Base-by-base conservation (phyloP, 2,329 filamentous ascomycete genomes). In the Alternaria sp. region DNA sequence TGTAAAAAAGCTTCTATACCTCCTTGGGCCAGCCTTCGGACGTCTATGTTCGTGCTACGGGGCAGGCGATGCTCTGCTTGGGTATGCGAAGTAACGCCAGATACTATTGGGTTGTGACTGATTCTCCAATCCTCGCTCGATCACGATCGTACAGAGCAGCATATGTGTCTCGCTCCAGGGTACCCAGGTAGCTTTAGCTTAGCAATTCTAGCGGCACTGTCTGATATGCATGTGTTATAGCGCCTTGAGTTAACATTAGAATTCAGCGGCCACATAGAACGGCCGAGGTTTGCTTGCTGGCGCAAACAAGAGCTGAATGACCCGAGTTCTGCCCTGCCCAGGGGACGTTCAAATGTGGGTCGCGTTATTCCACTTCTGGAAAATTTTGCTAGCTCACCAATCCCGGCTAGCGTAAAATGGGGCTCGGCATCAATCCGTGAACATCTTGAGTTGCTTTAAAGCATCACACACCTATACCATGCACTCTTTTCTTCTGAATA, bases 371-470 rank as follows among this genome's bases (percentile, higher is more conserved):
- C 39, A 2, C 8, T 1, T 26, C 14, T 20, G 32, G 46, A 56
- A 56, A 51, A 8, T 44, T 11, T 20, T 28, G 39, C 52, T 56
- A 56, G 52, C 30, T 51, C 16, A 24, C n/a, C 39, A 4, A 12
- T 26, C 20, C n/a, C 8, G 16, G 52, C 11, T 59, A 56, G 46
- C 26, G 20, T 24, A 24, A n/a, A 1, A 39, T n/a, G 30, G 9
- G 11, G 38, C 36, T 30, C 34, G 4, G 36, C 36, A 16, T 41
- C 41, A 30, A 22, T 12, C 22, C 7, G 24, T 22, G 28, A n/a
- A 24, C 11, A 5, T 24, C 36, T 7, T 26, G 6, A 22, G 32
- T 36, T 36, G 14, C 32, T 36, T 6, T 36, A 4, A 16, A 36
- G 32, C 14, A 14, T 36, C 20, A 7, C 18, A 18, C 14, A 18